Conservation (phyloP, 495 filamentous ascomycete species). For the Chlorociboria aeruginascens region DNA sequence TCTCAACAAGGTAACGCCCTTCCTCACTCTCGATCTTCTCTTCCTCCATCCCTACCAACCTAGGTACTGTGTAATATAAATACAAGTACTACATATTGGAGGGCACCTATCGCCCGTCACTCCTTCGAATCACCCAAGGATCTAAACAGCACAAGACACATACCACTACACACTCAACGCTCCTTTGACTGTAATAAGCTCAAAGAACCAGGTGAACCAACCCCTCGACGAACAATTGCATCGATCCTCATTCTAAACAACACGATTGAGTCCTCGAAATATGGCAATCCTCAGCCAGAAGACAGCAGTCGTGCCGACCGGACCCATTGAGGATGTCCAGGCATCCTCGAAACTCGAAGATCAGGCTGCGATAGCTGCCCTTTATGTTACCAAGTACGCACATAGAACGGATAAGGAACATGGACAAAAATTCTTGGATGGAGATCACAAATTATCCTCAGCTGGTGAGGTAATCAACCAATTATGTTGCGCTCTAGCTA, state of each 20-base stretch:
- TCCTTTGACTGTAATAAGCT: too few species aligned
- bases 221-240: too few species aligned
- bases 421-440: conserved; percentile 25
- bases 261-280: not conserved
- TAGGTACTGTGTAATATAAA: too few species aligned
- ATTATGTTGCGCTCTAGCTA: not conserved
- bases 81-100: too few species aligned
- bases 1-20: too few species aligned
- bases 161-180: too few species aligned
- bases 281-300: not conserved
- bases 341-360: conserved; percentile 15
- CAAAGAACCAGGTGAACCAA: too few species aligned
- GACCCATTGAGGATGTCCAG: conserved; percentile 5
- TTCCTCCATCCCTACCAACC: too few species aligned
- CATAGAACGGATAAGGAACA: not conserved
- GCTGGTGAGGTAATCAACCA: conserved; percentile 27
- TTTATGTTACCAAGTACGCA: conserved; percentile 24
- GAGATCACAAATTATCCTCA: conserved; percentile 39
- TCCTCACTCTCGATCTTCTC: too few species aligned
- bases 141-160: too few species aligned
- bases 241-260: too few species aligned
- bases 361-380: conserved; percentile 30
- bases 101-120: not conserved
- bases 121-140: not conserved
- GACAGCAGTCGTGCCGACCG: not conserved